phyloP scores from a whole-genome alignment of 2,329 filamentous ascomycete genomes.

The Penicillium sp. region DNA sequence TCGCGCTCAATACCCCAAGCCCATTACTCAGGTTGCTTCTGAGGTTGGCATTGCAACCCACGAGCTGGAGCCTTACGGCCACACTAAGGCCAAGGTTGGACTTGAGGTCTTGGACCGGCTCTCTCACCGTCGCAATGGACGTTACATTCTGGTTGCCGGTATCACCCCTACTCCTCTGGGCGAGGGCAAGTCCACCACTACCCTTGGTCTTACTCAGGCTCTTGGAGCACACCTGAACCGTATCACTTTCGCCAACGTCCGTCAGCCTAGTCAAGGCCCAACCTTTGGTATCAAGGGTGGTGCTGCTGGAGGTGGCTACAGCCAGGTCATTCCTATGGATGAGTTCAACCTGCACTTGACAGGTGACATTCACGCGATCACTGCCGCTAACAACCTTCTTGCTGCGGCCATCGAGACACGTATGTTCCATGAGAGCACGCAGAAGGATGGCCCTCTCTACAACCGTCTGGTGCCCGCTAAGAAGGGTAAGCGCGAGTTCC shows the following conservation, averaged over 20 bases:
- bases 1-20: constrained; percentile 84
- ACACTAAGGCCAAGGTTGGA: constrained; percentile 94
- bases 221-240: constrained; percentile 84
- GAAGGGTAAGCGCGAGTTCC: constrained; percentile 84
- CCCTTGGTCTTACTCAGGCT: constrained; percentile 91
- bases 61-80: constrained; percentile 91
- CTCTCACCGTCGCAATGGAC: constrained; percentile 81
- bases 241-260: constrained; percentile 91
- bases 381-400: constrained; percentile 93
- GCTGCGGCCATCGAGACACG: constrained; percentile 95
- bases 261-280: constrained; percentile 93
- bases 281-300: constrained; percentile 99
- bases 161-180: constrained; percentile 96
- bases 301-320: constrained; percentile 95
- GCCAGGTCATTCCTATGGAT: constrained; percentile 99
- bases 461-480: constrained; percentile 83
- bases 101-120: constrained; percentile 78
- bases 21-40: constrained; percentile 76
- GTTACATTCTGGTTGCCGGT: constrained; percentile 89
- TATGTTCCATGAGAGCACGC: constrained; percentile 96
- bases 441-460: constrained; percentile 86
- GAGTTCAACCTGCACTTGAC: constrained; percentile 98
- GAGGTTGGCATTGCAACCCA: constrained; percentile 86
- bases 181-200: constrained; percentile 97
- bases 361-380: constrained; percentile 96